Conservation (phyloP, 805 yeast genomes). For the Wickerhamomyces strasburgensis region DNA sequence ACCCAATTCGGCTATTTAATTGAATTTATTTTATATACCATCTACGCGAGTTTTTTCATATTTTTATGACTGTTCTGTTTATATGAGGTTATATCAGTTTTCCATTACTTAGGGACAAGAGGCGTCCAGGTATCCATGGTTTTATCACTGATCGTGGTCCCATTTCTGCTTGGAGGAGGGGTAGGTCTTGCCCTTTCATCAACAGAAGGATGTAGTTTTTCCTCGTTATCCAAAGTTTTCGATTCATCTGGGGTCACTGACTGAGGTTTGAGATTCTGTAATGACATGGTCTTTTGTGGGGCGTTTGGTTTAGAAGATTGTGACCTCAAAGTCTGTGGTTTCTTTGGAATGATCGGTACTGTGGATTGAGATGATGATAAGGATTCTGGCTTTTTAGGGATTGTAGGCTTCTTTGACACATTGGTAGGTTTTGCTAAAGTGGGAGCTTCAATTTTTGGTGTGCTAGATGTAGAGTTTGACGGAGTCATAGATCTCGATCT, state of each 20-base stretch:
- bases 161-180: slow-evolving; percentile 16
- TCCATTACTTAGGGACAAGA: slow-evolving; percentile 15
- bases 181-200: slow-evolving; percentile 6
- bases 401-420: slow-evolving; percentile 1
- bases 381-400: slow-evolving; percentile 5
- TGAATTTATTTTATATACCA: too few relatives aligned
- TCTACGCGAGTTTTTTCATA: too few relatives aligned
- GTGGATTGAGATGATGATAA: slow-evolving; percentile 1
- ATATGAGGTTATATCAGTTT: too few relatives aligned
- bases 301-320: not conserved
- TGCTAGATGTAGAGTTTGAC: slow-evolving; percentile 15
- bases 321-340: slow-evolving; percentile 10
- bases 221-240: slow-evolving; percentile 2
- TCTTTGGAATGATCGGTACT: slow-evolving; percentile 9
- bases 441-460: slow-evolving; percentile 13
- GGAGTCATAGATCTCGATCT: slow-evolving; percentile 23
- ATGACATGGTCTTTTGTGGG: slow-evolving; percentile 7
- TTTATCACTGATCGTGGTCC: not conserved
- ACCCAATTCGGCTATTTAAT: too few relatives aligned
- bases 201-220: not conserved
- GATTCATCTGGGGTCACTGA: slow-evolving; percentile 4
- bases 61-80: too few relatives aligned
- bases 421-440: too few relatives aligned
- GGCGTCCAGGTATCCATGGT: slow-evolving; percentile 20
- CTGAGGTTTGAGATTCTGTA: slow-evolving; percentile 3